Conservation (phyloP, 108 stramenopile species). For the Nitzschia inconspicua region DNA sequence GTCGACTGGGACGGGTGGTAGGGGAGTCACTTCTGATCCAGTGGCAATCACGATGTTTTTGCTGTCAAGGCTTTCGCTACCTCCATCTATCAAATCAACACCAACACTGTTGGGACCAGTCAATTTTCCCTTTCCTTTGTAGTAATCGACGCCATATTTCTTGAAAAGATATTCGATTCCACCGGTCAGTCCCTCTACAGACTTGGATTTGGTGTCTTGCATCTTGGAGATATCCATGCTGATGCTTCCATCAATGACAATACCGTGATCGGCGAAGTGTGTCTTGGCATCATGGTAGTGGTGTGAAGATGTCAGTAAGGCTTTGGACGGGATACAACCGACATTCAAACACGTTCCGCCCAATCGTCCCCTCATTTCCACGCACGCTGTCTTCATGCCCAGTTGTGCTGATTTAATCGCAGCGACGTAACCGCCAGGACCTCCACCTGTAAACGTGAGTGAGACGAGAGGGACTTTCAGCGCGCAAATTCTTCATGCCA, state of each 20-base stretch:
- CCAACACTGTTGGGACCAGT: conserved; percentile 80
- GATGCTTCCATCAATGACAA: conserved; percentile 64
- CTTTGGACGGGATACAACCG: conserved; percentile 99
- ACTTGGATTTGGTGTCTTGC: conserved; percentile 88
- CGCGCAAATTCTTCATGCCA: too few species aligned
- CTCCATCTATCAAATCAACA: conserved; percentile 86
- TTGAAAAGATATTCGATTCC: conserved; percentile 99
- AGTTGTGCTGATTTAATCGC: conserved; percentile 99
- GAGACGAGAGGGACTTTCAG: neutral
- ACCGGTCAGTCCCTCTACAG: conserved; percentile 95
- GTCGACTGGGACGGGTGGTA: conserved; percentile 97
- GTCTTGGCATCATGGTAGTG: conserved; percentile 95
- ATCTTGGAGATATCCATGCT: conserved; percentile 92
- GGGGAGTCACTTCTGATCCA: conserved; percentile 96
- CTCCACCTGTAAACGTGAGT: conserved; percentile 70
- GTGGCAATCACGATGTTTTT: conserved; percentile 98
- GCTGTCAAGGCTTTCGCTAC: conserved; percentile 72
- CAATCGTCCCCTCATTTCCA: conserved; percentile 94
- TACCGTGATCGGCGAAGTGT: conserved; percentile 96
- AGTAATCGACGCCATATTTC: conserved; percentile 97
- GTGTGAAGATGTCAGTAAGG: conserved; percentile 89
- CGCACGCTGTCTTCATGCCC: conserved; percentile 98
- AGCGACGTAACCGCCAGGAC: conserved; percentile 99
- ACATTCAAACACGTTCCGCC: conserved; percentile 98
- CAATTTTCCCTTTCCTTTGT: conserved; percentile 93